phyloP scores from a whole-genome alignment of 108 stramenopile species.

The Pseudonitzschia pungens region DNA sequence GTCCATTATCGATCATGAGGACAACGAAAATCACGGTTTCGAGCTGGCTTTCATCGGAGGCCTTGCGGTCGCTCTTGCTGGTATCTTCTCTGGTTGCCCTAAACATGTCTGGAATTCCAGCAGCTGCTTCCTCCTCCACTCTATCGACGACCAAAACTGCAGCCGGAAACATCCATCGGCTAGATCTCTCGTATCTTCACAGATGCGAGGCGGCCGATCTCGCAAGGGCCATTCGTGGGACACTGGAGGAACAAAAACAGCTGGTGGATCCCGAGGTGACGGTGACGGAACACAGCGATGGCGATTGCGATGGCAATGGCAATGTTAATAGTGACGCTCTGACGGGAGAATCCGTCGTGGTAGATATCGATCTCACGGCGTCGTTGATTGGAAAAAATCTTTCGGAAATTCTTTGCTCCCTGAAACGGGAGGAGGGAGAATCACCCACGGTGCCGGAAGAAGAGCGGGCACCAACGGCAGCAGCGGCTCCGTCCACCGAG shows the following conservation, averaged over 20 bases:
- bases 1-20: background rate
- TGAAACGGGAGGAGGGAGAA: slow-evolving; percentile 9
- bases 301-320: too few relatives aligned
- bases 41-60: background rate
- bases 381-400: slow-evolving; percentile 38
- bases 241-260: background rate
- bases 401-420: slow-evolving; percentile 13
- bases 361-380: slow-evolving; percentile 37
- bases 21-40: background rate
- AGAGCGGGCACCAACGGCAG: background rate
- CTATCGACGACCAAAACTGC: background rate
- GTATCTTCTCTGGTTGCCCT: background rate
- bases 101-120: background rate
- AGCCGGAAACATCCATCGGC: background rate
- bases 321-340: background rate
- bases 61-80: background rate
- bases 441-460: background rate
- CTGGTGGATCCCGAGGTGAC: background rate
- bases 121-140: background rate
- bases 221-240: slow-evolving; percentile 4
- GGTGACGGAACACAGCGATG: too few relatives aligned
- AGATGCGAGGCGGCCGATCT: background rate
- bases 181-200: slow-evolving; percentile 13
- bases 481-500: background rate
- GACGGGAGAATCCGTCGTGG: background rate